phyloP scores from a whole-genome alignment of 352 stramenopile species.

The Aphanomyces invadans region DNA sequence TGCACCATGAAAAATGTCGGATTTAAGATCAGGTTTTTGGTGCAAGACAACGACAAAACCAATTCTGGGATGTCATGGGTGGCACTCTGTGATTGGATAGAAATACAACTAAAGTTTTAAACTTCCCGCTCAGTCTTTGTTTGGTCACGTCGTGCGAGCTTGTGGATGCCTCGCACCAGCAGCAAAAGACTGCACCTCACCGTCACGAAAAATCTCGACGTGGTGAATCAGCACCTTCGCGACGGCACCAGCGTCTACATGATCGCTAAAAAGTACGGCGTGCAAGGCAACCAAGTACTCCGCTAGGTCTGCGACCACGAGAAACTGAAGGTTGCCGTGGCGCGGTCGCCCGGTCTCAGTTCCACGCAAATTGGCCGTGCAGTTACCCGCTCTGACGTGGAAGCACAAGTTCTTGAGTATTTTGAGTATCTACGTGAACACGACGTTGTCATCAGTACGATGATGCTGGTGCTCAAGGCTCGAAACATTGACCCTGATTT shows the following conservation, averaged over 20 bases:
- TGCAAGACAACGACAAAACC: not conserved
- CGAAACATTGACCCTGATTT: not conserved
- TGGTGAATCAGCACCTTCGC: not conserved
- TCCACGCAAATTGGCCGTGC: no score
- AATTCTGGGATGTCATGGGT: not conserved
- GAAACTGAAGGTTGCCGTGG: not conserved
- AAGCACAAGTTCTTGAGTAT: no score
- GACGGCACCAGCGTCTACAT: not conserved
- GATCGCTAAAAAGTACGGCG: not conserved
- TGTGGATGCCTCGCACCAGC: not conserved
- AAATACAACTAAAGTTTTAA: not conserved
- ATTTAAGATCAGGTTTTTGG: not conserved
- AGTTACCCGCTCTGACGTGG: no score
- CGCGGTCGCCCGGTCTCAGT: not conserved
- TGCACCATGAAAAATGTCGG: not conserved
- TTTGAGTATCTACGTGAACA: not conserved
- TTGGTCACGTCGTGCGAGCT: not conserved
- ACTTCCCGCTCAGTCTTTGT: not conserved
- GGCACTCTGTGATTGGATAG: not conserved
- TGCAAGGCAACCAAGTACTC: not conserved
- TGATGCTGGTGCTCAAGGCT: not conserved
- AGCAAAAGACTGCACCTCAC: not conserved
- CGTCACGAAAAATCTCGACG: not conserved
- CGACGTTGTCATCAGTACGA: not conserved
- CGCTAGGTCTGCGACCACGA: not conserved